Conservation (phyloP, 306 rosid species). For the Quercus cerris region DNA sequence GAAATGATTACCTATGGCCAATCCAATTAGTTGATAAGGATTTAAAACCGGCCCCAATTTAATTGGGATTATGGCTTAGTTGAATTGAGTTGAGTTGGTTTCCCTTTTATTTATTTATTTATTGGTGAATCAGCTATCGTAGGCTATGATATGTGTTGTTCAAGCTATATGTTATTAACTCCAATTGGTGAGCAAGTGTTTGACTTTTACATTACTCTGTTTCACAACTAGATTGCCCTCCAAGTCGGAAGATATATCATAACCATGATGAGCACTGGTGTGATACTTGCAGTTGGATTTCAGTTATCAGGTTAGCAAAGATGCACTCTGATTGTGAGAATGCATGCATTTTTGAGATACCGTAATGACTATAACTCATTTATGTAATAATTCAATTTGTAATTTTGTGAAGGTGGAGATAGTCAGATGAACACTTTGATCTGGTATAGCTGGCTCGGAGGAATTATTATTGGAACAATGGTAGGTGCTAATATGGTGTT, state of each 20-base stretch:
- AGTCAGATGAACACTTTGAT: constrained; percentile 68
- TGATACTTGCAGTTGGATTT: constrained; percentile 75
- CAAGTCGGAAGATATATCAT: constrained; percentile 92
- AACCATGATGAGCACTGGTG: constrained; percentile 99
- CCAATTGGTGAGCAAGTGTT: not conserved
- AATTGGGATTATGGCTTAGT: no score
- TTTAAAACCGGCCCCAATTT: no score
- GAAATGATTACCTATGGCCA: no score
- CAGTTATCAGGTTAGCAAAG: constrained; percentile 75
- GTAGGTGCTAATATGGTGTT: constrained; percentile 87
- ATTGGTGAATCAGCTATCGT: not conserved
- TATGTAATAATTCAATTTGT: constrained; percentile 4
- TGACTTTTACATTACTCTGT: not conserved
- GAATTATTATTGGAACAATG: constrained; percentile 93
- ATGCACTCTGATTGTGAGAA: constrained; percentile 6
- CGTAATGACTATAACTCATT: not conserved
- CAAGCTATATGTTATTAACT: not conserved
- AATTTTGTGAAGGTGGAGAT: constrained; percentile 66
- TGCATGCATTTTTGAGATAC: not conserved
- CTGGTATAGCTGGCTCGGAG: constrained; percentile 98
- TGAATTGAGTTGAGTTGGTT: no score
- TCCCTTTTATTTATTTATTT: not conserved
- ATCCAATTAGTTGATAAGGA: no score
- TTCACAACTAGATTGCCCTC: constrained; percentile 55
- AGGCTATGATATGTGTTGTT: not conserved